Evolutionary conservation across 805 yeast genomes (phyloP).

Genomic region (Lipomyces sp.): DNA sequence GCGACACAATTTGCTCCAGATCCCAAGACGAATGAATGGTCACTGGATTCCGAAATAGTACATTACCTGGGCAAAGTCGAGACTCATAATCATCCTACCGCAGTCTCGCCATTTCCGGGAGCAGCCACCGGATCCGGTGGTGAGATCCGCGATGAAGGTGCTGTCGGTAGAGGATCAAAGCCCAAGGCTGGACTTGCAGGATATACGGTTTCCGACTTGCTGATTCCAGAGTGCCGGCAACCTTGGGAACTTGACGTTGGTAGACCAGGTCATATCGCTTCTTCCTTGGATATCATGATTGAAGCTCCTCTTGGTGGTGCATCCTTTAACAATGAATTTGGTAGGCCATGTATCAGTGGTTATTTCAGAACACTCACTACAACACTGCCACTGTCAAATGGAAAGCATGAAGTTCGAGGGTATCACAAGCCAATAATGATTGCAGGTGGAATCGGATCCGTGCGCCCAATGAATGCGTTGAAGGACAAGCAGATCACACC

Average conservation of each 20-base stretch:
- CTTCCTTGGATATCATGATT: conserved; percentile 90
- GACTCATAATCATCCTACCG: conserved; percentile 99
- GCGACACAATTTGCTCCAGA: conserved; percentile 79
- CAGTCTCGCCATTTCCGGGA: conserved; percentile 98
- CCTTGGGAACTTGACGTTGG: conserved; percentile 97
- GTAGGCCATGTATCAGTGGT: conserved; percentile 96
- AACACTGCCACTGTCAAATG: conserved; percentile 63
- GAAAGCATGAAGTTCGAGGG: conserved; percentile 81
- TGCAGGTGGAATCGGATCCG: conserved; percentile 99
- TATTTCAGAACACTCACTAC: conserved; percentile 95
- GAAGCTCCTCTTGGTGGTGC: conserved; percentile 98
- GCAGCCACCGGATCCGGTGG: conserved; percentile 99
- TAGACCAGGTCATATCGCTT: conserved; percentile 89
- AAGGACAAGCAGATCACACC: conserved; percentile 89
- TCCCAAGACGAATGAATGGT: conserved; percentile 71
- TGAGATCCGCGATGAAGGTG: conserved; percentile 99
- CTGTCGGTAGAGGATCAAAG: conserved; percentile 97
- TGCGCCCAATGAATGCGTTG: conserved; percentile 88
- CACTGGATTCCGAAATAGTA: conserved; percentile 72
- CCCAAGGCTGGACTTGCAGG: conserved; percentile 97
- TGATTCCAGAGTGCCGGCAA: conserved; percentile 81
- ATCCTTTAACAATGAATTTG: conserved; percentile 97
- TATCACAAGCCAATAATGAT: conserved; percentile 99
- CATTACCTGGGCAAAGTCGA: conserved; percentile 94
- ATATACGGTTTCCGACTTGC: conserved; percentile 85